phyloP scores from a whole-genome alignment of 257 asterid species.

The Jaltomata sinuosa region DNA sequence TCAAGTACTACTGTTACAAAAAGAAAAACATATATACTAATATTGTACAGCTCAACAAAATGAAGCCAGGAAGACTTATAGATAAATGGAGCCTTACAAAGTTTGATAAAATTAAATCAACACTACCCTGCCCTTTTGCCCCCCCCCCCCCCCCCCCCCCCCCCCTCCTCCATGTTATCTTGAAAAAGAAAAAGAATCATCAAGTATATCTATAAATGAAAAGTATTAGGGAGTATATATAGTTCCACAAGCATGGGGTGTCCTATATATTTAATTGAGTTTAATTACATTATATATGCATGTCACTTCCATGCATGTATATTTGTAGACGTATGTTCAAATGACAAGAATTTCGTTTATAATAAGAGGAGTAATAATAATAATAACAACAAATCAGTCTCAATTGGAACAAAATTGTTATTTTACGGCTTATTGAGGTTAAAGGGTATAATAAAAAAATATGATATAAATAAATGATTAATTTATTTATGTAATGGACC shows the following conservation, averaged over 20 bases:
- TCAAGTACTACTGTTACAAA: not conserved
- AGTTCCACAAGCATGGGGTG: not conserved
- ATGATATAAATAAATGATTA: too few relatives aligned
- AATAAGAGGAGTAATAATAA: not conserved
- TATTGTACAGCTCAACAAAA: too few relatives aligned
- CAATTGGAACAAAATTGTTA: not conserved
- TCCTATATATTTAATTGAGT: not conserved
- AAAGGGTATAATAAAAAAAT: too few relatives aligned
- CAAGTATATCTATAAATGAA: not conserved
- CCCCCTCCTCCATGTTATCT: not conserved
- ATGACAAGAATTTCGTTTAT: not conserved
- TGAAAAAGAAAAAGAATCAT: not conserved
- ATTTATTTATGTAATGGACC: too few relatives aligned
- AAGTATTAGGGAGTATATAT: not conserved
- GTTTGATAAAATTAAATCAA: not conserved
- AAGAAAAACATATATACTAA: too few relatives aligned
- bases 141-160: not conserved
- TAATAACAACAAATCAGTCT: not conserved
- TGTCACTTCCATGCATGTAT: not conserved
- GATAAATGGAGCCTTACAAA: constrained; percentile 1
- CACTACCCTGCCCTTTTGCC: not conserved
- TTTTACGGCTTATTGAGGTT: too few relatives aligned
- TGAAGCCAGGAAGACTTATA: not conserved
- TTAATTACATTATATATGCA: not conserved
- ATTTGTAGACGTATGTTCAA: not conserved